Evolutionary conservation across 352 stramenopile genomes (phyloP).

Genomic region (Phytophthora ohioensis): DNA sequence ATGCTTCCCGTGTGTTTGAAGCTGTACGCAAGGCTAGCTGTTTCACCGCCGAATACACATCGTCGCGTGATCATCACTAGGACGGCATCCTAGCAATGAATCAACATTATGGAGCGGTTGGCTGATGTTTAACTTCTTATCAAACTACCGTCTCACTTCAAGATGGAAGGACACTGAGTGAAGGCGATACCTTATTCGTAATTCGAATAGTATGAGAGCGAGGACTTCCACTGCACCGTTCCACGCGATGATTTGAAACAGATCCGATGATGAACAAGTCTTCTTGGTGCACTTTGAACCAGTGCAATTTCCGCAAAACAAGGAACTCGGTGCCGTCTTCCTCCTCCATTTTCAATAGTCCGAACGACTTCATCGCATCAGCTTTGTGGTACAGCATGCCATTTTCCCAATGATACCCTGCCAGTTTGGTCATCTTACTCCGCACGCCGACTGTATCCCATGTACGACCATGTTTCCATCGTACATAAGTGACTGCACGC

Average conservation of each 20-base stretch:
- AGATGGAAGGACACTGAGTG: slow-evolving; percentile 4
- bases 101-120: neutral
- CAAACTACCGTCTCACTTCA: neutral
- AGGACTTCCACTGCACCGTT: slow-evolving; percentile 8
- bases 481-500: slow-evolving; percentile 12
- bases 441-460: slow-evolving; percentile 9
- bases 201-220: neutral
- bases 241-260: slow-evolving; percentile 8
- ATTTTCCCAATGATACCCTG: slow-evolving; percentile 23
- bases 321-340: slow-evolving; percentile 26
- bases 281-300: slow-evolving; percentile 16
- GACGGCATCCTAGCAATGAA: neutral
- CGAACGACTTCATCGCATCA: slow-evolving; percentile 25
- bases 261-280: slow-evolving; percentile 25
- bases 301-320: slow-evolving; percentile 20
- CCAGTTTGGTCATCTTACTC: slow-evolving; percentile 17
- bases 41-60: slow-evolving; percentile 62
- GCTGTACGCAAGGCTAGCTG: slow-evolving; percentile 68
- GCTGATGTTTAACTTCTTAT: neutral
- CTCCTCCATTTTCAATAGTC: slow-evolving; percentile 29
- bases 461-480: slow-evolving; percentile 11
- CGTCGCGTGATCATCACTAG: slow-evolving; percentile 55
- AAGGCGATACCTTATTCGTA: slow-evolving; percentile 16
- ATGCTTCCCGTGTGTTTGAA: slow-evolving; percentile 75
- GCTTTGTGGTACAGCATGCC: slow-evolving; percentile 13